phyloP scores from a whole-genome alignment of 1,284 basidiomycete genomes.

The Rhodofomes roseus region DNA sequence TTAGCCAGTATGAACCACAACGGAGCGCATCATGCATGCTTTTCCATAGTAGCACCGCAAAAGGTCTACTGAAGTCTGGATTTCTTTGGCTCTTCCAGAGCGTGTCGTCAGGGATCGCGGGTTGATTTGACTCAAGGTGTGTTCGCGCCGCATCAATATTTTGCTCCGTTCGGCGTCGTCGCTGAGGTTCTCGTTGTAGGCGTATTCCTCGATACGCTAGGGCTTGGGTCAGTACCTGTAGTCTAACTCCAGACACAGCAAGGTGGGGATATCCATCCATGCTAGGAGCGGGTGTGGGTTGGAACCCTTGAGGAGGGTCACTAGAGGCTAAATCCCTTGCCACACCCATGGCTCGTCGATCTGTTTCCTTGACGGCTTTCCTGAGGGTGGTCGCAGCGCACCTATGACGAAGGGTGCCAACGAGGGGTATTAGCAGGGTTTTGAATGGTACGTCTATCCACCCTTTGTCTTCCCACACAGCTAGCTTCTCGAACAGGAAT shows the following conservation, averaged over 20 bases:
- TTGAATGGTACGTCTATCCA: background rate
- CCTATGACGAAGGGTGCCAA: background rate
- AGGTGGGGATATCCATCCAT: background rate
- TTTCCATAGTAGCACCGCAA: too few relatives aligned
- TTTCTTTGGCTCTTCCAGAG: too few relatives aligned
- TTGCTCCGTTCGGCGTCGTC: background rate
- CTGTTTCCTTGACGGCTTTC: too few relatives aligned
- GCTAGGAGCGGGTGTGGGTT: too few relatives aligned
- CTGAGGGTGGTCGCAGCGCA: background rate
- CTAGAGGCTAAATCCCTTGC: too few relatives aligned
- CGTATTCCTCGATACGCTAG: slow-evolving; percentile 24
- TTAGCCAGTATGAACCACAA: too few relatives aligned
- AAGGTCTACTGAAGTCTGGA: too few relatives aligned
- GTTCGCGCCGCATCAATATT: background rate
- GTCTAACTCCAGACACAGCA: slow-evolving; percentile 18
- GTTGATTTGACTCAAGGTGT: background rate
- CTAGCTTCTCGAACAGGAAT: slow-evolving; percentile 9
- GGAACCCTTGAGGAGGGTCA: too few relatives aligned
- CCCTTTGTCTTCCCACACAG: slow-evolving; percentile 13
- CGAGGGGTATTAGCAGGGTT: background rate
- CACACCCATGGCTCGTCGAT: background rate
- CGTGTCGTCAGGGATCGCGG: background rate
- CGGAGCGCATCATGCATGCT: too few relatives aligned
- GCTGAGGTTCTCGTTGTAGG: background rate
- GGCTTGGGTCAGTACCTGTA: slow-evolving; percentile 23